phyloP scores from a whole-genome alignment of 257 asterid genomes.

The Thymus mandschuricus region DNA sequence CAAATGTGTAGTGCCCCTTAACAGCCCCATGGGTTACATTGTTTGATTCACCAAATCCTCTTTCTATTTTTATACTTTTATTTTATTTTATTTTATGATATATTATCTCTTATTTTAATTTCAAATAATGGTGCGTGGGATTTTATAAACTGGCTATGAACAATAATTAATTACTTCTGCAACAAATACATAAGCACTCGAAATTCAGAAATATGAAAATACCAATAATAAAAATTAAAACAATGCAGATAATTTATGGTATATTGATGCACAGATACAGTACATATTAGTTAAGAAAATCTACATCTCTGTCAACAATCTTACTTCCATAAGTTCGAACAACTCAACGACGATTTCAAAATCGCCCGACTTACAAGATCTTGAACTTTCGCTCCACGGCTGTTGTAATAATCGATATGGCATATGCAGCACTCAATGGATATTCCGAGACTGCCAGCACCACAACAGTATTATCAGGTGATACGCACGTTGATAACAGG shows the following conservation, averaged over 20 bases:
- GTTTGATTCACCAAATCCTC: slow-evolving; percentile 28
- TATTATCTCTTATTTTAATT: neutral
- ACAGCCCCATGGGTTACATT: slow-evolving; percentile 29
- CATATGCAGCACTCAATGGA: slow-evolving; percentile 87
- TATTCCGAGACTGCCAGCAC: slow-evolving; percentile 77
- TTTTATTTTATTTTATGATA: slow-evolving; percentile 1
- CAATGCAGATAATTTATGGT: neutral
- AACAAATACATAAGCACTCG: neutral
- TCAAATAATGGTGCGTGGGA: neutral
- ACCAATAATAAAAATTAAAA: too few relatives aligned
- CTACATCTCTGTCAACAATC: neutral
- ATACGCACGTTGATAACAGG: neutral
- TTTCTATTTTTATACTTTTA: neutral
- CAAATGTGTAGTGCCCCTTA: slow-evolving; percentile 31
- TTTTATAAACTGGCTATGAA: neutral
- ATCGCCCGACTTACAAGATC: slow-evolving; percentile 47
- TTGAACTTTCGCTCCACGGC: slow-evolving; percentile 78
- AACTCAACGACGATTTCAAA: slow-evolving; percentile 20
- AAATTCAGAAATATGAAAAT: neutral
- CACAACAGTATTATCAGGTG: slow-evolving; percentile 21
- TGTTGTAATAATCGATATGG: slow-evolving; percentile 73
- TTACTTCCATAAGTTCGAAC: slow-evolving; percentile 14
- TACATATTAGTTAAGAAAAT: slow-evolving; percentile 2
- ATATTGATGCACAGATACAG: slow-evolving; percentile 14
- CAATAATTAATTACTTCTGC: too few relatives aligned